Base-by-base conservation (phyloP, 148 eudicot species). In the Cornus suecica region DNA sequence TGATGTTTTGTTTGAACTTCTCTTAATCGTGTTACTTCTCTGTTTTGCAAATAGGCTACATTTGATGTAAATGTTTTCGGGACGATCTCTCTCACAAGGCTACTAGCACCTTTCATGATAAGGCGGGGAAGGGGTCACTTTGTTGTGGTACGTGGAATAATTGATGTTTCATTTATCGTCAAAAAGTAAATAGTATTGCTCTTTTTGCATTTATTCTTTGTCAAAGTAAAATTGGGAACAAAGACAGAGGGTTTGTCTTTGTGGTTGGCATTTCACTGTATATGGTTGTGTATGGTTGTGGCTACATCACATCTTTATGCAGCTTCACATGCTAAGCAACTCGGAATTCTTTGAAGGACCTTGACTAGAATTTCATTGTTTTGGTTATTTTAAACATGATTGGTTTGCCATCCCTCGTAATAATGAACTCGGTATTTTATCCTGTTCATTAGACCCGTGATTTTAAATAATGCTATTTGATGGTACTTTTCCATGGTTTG, bases 81-180 rank as follows among this genome's bases (percentile, higher is more conserved):
- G 81, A 89, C 99, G 42, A 86, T 94, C 72, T 88, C 94, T 83
- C 89, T 94, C 76, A 94, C 99, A n/a, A 88, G 88, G 83, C 82
- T 92, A 71, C 87, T 94, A 69, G 89, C 86, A 60, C 92, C 92
- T 68, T 83, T 80, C 83, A 94, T 94, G 99, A 79, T 92, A 84
- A 82, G 80, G 86, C 85, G 92, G 71, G 92, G 97, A 14, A 85
- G 81, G 70, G 99, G 99, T 76, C 99, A 94, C 76, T 88, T 94
- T 84, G 99, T 94, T 77, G 99, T 94, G 94, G 99, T 94, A 90
- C 80, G 89, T 82, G 37, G 28, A 51, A 31, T 58, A 56, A 22
- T 42, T 52, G 24, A 29, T 32, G 24, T 30, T 37, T 70, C 15
- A 37, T 16, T 68, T 23, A 18, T 58, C 54, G 28, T 24, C 26